These are phyloP conservation scores for Amylocarpus encephaloides DNA, from an alignment of 2,329 filamentous ascomycete species.

Conservation along the genomic window DNA sequence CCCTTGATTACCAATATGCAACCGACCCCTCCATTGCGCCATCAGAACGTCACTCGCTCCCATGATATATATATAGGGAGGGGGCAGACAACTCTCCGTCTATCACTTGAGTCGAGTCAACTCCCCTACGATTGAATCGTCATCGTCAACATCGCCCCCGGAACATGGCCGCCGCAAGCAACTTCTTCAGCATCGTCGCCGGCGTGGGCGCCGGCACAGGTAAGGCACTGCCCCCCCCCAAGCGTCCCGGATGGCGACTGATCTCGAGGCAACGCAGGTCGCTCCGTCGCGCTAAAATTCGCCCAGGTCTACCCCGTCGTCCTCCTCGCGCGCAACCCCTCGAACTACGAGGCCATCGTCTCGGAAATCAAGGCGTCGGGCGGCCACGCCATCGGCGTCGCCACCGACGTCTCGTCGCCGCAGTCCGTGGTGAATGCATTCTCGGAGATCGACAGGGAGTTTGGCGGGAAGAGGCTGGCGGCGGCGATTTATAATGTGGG, in stretches of 20 bases:
- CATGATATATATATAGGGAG: too few relatives aligned
- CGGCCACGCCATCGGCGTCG: conserved; percentile 65
- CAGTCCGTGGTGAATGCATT: conserved; percentile 51
- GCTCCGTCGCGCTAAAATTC: conserved; percentile 50
- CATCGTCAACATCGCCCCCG: neutral
- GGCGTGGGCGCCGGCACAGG: conserved; percentile 67
- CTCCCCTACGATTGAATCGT: neutral
- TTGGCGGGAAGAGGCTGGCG: conserved; percentile 48
- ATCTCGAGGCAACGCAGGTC: conserved; percentile 36
- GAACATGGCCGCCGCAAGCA: conserved; percentile 27
- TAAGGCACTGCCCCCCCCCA: conserved; percentile 14
- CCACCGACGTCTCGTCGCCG: conserved; percentile 55
- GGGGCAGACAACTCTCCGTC: too few relatives aligned
- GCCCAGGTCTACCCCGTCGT: conserved; percentile 64
- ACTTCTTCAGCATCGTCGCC: conserved; percentile 62
- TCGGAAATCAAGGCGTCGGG: conserved; percentile 61
- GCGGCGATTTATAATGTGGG: conserved; percentile 67
- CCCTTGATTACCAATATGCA: too few relatives aligned
- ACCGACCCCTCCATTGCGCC: too few relatives aligned
- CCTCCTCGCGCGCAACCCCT: conserved; percentile 62
- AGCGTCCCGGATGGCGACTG: neutral
- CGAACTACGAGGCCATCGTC: conserved; percentile 60
- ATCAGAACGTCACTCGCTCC: too few relatives aligned
- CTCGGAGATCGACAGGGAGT: conserved; percentile 52
- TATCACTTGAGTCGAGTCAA: neutral